A percentile compares a stretch with the other conserved stretches of the same genome.
phyloP scores from a whole-genome alignment of 2,329 filamentous ascomycete species.

The Aspergillus fijiensis region DNA sequence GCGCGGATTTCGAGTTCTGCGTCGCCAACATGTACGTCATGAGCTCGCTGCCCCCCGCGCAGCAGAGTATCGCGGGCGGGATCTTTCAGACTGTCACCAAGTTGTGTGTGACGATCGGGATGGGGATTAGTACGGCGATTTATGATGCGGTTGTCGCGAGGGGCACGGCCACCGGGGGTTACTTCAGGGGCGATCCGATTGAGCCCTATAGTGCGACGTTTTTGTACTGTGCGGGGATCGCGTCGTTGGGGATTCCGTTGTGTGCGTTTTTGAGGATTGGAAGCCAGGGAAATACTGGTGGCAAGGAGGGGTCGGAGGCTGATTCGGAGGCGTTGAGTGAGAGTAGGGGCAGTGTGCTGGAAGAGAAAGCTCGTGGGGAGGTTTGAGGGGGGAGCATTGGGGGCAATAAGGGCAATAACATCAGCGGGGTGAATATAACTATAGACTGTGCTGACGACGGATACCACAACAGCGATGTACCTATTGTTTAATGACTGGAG shows the following conservation, averaged over 20 bases:
- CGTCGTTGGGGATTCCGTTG: background rate
- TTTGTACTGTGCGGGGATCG: conserved; percentile 2
- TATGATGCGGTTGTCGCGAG: conserved; percentile 1
- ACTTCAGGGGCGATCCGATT: background rate
- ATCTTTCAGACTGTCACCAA: conserved; percentile 68
- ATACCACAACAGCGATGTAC: too few relatives aligned
- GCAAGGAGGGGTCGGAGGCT: background rate
- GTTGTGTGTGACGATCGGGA: conserved; percentile 56
- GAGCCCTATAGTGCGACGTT: conserved; percentile 3
- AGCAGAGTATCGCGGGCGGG: conserved; percentile 66
- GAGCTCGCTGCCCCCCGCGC: conserved; percentile 60
- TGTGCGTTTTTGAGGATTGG: conserved; percentile 5
- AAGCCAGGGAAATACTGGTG: background rate
- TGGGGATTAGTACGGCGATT: conserved; percentile 52
- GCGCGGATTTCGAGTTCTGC: conserved; percentile 69
- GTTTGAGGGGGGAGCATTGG: background rate
- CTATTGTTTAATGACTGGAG: too few relatives aligned
- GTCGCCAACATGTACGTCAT: conserved; percentile 72
- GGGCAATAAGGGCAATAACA: too few relatives aligned
- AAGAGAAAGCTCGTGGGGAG: background rate
- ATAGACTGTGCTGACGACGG: too few relatives aligned
- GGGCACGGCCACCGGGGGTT: background rate
- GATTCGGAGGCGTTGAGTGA: background rate
- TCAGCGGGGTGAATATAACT: too few relatives aligned
- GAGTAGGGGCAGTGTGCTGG: background rate